Base-by-base conservation (phyloP, 768 basidiomycete genomes). In the Boletellus sp. region DNA sequence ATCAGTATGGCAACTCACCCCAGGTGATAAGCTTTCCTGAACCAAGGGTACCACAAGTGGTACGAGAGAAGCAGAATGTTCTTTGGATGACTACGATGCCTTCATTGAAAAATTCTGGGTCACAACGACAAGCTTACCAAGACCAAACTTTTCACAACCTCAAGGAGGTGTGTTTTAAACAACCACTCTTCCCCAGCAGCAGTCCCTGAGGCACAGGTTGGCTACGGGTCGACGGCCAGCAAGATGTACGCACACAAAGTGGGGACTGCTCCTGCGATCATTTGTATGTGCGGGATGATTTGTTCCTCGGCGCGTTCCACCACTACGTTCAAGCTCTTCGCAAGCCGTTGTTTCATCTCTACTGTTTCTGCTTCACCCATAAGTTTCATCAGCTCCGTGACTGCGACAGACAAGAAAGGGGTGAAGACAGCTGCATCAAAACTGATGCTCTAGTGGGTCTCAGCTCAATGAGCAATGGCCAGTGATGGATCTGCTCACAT, bases 291-390 rank as follows among this genome's bases (percentile, higher is more conserved):
- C 0, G 91, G 88, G 1, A 79, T 64, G 47, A 95, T 86, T 82
- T 94, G 57, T 28, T 51, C 38, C 31, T 38, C 74, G 1, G 68
- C 71, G 31, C 72, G 55, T 51, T 86, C 80, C 41, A 94, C 83
- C 36, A 94, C 70, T 2, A 77, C 74, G 51, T 84, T 88, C 45
- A 95, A 66, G 42, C 81, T 81, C 45, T 74, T 73, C 24, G 83
- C 80, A n/a, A 94, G 74, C 50, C 85, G 76, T 35, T 80, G 79
- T 66, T 90, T 90, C 63, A 78, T 87, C 62, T 94, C 91, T 19
- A 84, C 70, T 3, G 84, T 81, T 39, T 90, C 84, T 0, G 81
- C 81, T 61, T 93, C 87, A 3, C 75, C 78, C 52, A 91, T 76
- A 22, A 95, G 71, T 41, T 63, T 70, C n/a, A 92, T 74, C 1